phyloP scores from a whole-genome alignment of 2,329 filamentous ascomycete species.

The Claviceps sp. region DNA sequence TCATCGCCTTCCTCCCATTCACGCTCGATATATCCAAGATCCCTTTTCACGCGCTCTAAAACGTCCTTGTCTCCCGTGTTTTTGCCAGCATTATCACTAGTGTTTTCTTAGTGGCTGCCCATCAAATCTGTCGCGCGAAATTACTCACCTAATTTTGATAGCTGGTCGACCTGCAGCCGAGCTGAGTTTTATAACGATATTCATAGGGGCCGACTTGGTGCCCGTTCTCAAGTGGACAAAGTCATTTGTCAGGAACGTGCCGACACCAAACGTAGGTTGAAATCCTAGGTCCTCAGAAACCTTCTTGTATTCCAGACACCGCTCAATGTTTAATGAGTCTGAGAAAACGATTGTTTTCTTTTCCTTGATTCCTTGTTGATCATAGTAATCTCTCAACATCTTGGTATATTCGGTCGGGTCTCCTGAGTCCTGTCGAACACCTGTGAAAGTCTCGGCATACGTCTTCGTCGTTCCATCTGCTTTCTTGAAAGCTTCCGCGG shows the following conservation, averaged over 20 bases:
- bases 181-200: slow-evolving; percentile 96
- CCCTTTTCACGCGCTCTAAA: slow-evolving; percentile 70
- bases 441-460: slow-evolving; percentile 72
- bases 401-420: slow-evolving; percentile 71
- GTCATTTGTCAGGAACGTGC: slow-evolving; percentile 93
- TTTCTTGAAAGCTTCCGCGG: slow-evolving; percentile 27
- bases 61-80: slow-evolving; percentile 79
- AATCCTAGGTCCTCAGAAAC: slow-evolving; percentile 71
- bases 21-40: slow-evolving; percentile 76
- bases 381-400: slow-evolving; percentile 70
- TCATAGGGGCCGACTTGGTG: slow-evolving; percentile 78
- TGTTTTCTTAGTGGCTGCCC: slow-evolving; percentile 8
- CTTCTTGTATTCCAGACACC: slow-evolving; percentile 79
- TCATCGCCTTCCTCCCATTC: slow-evolving; percentile 77
- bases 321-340: slow-evolving; percentile 83
- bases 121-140: not conserved
- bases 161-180: slow-evolving; percentile 69
- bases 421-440: slow-evolving; percentile 82
- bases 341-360: slow-evolving; percentile 91
- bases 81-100: slow-evolving; percentile 71
- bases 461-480: slow-evolving; percentile 35
- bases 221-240: slow-evolving; percentile 60
- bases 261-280: slow-evolving; percentile 80
- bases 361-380: slow-evolving; percentile 57
- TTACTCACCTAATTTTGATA: slow-evolving; percentile 63